Base-by-base conservation (phyloP, 2,329 filamentous ascomycete genomes). In the Rutstroemia sp. region DNA sequence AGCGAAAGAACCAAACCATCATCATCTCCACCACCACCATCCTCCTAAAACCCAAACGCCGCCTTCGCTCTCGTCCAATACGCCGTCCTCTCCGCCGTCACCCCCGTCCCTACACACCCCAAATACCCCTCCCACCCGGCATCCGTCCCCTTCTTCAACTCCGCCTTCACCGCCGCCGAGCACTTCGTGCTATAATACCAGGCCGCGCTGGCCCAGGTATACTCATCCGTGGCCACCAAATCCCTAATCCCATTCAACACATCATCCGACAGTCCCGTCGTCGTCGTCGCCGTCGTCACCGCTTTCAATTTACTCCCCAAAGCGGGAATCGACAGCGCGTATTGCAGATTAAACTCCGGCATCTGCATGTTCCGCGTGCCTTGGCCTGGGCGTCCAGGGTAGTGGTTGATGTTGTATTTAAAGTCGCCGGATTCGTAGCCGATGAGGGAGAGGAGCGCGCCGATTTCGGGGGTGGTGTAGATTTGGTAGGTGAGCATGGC, bases 321-420 rank as follows among this genome's bases (percentile, higher is more conserved):
- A 1, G 68, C 75, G 0, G 73, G 71, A 4, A 79, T 70, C 0
- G 72, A 74, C 1, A 64, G 53, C 5, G 81, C 82, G 61, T 86
- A 87, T 63, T 75, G 63, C 1, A 73, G 60, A 63, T 85, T 82
- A 69, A 73, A 84, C 1, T 70, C 64, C 0, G 80, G 73, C 52
- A 74, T 77, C 69, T 86, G 80, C 84, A 87, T 87, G 67, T 83
- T 84, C 4, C 81, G 73, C 0, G 84, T 86, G 0, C 83, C 83
- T 63, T 86, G 81, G 0, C 84, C 84, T 0, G 81, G 75, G 0
- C 70, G 64, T 14, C 73, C 73, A 0, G 68, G 67, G 67, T 69
- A 82, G 66, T 83, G 77, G 65, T 86, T 83, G 59, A 70, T 75
- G 64, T 79, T 81, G 74, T 80, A 87, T 61, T 81, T 78, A 73